phyloP scores from a whole-genome alignment of 163 green algal species.

The Scenedesmus sp. region DNA sequence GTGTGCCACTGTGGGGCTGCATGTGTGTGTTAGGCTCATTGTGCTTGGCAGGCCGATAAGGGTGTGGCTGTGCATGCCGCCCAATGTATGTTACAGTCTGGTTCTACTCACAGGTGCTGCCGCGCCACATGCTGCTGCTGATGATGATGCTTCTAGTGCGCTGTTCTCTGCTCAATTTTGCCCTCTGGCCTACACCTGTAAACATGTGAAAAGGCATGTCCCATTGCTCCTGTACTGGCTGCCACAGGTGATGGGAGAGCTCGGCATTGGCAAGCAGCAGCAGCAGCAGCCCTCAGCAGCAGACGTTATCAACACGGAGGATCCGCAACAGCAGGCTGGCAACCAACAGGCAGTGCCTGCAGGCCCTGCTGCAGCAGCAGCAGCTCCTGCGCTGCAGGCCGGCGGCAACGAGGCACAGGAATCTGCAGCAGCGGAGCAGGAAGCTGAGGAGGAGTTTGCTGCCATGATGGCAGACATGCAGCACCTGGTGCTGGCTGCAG shows the following conservation, averaged over 20 bases:
- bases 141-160: no score
- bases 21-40: no score
- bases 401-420: neutral
- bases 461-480: constrained; percentile 75
- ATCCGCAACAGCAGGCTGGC: neutral
- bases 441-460: constrained; percentile 63
- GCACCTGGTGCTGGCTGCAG: constrained; percentile 18
- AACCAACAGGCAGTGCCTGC: neutral
- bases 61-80: no score
- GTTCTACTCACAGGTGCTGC: no score
- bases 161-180: no score
- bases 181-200: no score
- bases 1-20: no score
- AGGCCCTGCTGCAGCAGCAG: neutral
- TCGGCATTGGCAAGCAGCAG: constrained; percentile 5
- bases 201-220: neutral
- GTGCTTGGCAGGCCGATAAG: no score
- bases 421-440: neutral
- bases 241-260: neutral
- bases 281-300: constrained; percentile 22
- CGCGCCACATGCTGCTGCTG: no score
- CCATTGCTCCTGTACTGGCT: neutral
- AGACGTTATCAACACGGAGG: neutral
- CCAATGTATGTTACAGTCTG: no score
- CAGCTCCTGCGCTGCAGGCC: no score